Base-by-base conservation (phyloP, 2,329 filamentous ascomycete genomes). In the Cladosporium austrohemisphaericum region DNA sequence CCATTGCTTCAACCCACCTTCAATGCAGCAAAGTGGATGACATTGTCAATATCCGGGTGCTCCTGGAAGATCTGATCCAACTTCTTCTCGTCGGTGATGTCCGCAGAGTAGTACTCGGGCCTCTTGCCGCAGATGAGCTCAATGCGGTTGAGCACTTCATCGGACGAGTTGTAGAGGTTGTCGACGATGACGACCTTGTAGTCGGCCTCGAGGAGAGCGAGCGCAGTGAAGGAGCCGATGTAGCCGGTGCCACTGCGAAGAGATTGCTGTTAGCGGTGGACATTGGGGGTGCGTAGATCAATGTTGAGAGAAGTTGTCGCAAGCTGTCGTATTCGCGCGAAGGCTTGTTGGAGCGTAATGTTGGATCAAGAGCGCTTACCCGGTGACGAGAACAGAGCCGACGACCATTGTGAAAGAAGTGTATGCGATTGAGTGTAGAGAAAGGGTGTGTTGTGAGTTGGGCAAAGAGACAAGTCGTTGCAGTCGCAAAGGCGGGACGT, bases 141-240 rank as follows among this genome's bases (percentile, higher is more conserved):
- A 66, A 98, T 95, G 68, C 93, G 91, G 71, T 95, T 92, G 62
- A 98, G 73, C 57, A 87, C 88, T 64, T 95, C 91, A 64, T 85
- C 78, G 54, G 88, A 95, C 41, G 93, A 96, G 75, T 98, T 98
- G 85, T 95, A 95, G 59, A 97, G 81, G 73, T 84, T 97, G 76
- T 98, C 93, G 59, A 93, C 84, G 57, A 98, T 89, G 68, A 98
- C 86, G 56, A 98, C 93, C 70, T 97, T 85, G 80, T 97, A 97
- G 70, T 84, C 91, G 65, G 93, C 87, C 67, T 96, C 80, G 60
- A 98, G 88, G 20, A 98, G 87, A 47, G 90, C 85, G 44, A 98
- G 84, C 50, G 88, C 78, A 54, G 93, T 98, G 78, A 97, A 97
- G 43, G 92, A 97, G 69, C 93, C 93, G 72, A 98, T 98, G 79